Percentiles rank a stretch among this genome's conserved stretches.
phyloP scores from a whole-genome alignment of 23 red algal species.

The Chondrus crispus region DNA sequence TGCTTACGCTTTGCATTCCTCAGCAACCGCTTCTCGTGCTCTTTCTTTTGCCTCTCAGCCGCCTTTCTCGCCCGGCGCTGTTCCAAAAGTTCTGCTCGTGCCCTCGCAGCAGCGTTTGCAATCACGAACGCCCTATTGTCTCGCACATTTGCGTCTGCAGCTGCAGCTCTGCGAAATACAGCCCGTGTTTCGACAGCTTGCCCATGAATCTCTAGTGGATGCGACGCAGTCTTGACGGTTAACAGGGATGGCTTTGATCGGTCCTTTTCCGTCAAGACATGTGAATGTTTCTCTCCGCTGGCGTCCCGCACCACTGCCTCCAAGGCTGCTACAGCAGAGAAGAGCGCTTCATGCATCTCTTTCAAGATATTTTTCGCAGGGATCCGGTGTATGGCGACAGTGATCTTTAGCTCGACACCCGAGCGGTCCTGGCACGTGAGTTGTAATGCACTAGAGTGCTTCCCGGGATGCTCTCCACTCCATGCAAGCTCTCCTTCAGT shows the following conservation, averaged over 20 bases:
- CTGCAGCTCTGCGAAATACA: background rate
- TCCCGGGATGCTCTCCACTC: background rate
- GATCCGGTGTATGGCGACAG: background rate
- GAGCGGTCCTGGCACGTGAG: conserved; percentile 10
- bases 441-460: background rate
- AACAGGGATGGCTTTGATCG: background rate
- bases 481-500: too few species aligned
- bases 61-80: background rate
- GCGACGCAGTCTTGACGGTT: background rate
- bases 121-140: background rate
- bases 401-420: background rate
- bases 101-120: background rate
- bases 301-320: background rate
- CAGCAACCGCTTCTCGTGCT: background rate
- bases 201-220: background rate
- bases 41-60: background rate
- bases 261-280: background rate
- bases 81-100: background rate
- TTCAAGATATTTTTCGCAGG: background rate
- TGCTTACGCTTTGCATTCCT: background rate
- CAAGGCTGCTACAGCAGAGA: conserved; percentile 6
- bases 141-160: background rate
- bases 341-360: background rate
- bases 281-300: background rate
- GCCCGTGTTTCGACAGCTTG: background rate